Evolutionary conservation across 257 asterid genomes (phyloP).

Genomic region (Gentiana straminea): DNA sequence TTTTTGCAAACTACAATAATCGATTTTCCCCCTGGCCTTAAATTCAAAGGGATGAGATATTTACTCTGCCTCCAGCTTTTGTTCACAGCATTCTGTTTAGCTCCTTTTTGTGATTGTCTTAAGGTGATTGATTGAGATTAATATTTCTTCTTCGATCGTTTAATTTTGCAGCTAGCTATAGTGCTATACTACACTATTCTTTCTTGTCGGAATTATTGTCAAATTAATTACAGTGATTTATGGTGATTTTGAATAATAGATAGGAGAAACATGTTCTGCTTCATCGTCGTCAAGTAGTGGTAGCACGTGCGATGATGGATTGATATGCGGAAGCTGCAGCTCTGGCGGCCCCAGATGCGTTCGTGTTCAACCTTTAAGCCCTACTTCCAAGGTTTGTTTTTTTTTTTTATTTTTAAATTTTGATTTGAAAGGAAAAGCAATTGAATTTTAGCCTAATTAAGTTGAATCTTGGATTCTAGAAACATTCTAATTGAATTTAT

Average conservation of each 20-base stretch:
- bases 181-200: not conserved
- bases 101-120: conserved; percentile 31
- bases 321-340: conserved; percentile 50
- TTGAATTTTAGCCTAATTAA: no score
- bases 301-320: conserved; percentile 48
- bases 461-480: no score
- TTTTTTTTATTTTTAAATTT: not conserved
- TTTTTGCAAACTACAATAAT: not conserved
- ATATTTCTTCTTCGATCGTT: not conserved
- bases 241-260: conserved; percentile 15
- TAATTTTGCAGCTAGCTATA: not conserved
- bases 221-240: no score
- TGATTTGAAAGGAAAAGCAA: no score
- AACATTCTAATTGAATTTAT: no score
- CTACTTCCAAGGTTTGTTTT: conserved; percentile 38
- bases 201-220: not conserved
- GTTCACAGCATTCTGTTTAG: conserved; percentile 26
- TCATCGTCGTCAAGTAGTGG: conserved; percentile 9
- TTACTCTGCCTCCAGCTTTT: conserved; percentile 19
- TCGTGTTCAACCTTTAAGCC: conserved; percentile 53
- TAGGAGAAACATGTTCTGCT: conserved; percentile 62
- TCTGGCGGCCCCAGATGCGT: conserved; percentile 65
- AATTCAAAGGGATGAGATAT: not conserved
- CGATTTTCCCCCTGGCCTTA: not conserved
- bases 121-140: conserved; percentile 21